A percentile compares a stretch with the other conserved stretches of the same genome.
Conservation (phyloP, 345 rosid species). For the Acer campestre region DNA sequence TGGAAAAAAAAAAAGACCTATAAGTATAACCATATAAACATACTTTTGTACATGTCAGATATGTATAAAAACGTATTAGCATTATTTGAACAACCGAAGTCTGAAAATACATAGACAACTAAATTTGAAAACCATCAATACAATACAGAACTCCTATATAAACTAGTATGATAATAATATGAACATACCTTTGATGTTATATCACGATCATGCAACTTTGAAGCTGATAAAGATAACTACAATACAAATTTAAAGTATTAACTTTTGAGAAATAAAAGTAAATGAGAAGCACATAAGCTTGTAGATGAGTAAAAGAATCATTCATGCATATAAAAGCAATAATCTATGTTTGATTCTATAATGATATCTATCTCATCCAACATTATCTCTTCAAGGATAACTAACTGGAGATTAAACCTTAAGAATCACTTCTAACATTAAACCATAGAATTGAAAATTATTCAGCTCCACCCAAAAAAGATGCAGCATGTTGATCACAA, state of each 20-base stretch:
- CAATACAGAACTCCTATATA: not conserved
- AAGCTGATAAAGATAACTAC: conserved; percentile 78
- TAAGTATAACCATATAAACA: too few relatives aligned
- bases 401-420: too few relatives aligned
- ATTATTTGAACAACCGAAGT: not conserved
- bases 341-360: too few relatives aligned
- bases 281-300: not conserved
- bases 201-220: conserved; percentile 72
- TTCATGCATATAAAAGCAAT: not conserved
- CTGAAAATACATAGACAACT: not conserved
- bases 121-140: not conserved
- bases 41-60: too few relatives aligned
- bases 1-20: conserved; percentile 23
- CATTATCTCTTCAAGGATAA: too few relatives aligned
- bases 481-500: too few relatives aligned
- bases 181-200: conserved; percentile 68
- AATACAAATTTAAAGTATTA: conserved; percentile 11
- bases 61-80: too few relatives aligned
- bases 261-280: not conserved
- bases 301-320: not conserved
- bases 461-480: not conserved
- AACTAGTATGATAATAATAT: not conserved
- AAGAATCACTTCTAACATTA: not conserved
- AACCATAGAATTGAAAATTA: not conserved
- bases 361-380: too few relatives aligned